Conservation (phyloP, 805 yeast species). For the Saccharomyces mikatae region DNA sequence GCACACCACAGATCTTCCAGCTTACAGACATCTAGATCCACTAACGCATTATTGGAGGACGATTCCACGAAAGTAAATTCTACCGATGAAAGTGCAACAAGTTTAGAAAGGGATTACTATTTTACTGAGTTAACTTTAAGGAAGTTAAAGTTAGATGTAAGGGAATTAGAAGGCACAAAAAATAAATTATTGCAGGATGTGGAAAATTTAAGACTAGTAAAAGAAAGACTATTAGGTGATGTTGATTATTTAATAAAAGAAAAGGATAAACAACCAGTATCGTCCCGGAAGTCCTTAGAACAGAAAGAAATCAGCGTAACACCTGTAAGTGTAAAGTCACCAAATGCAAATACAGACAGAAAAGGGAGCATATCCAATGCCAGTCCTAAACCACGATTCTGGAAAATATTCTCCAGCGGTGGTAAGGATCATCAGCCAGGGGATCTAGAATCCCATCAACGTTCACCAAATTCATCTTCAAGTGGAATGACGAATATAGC, state of each 20-base stretch:
- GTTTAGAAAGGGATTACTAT: slow-evolving; percentile 15
- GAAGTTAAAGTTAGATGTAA: slow-evolving; percentile 36
- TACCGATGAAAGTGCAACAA: slow-evolving; percentile 6
- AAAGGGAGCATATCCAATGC: slow-evolving; percentile 4
- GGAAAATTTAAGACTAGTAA: slow-evolving; percentile 40
- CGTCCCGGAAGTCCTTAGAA: slow-evolving; percentile 13
- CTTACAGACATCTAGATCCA: slow-evolving; percentile 1
- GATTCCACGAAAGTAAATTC: not conserved
- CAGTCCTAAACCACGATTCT: slow-evolving; percentile 24
- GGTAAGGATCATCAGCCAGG: slow-evolving; percentile 4
- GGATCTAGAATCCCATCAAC: slow-evolving; percentile 3
- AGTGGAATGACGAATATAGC: not conserved
- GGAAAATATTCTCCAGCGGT: slow-evolving; percentile 26
- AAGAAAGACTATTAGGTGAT: slow-evolving; percentile 40
- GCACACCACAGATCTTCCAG: slow-evolving; percentile 4
- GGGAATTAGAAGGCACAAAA: slow-evolving; percentile 36
- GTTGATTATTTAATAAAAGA: slow-evolving; percentile 28
- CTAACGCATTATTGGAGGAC: not conserved
- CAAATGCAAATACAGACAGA: not conserved
- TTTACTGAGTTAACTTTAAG: slow-evolving; percentile 33
- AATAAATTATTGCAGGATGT: slow-evolving; percentile 43
- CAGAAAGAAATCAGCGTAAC: slow-evolving; percentile 4
- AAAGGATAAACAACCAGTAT: slow-evolving; percentile 2
- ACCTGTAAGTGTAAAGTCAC: not conserved
- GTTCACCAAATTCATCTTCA: not conserved